Evolutionary conservation across 2,329 filamentous ascomycete species (phyloP).

Genomic region (Exophiala oligosperma): DNA sequence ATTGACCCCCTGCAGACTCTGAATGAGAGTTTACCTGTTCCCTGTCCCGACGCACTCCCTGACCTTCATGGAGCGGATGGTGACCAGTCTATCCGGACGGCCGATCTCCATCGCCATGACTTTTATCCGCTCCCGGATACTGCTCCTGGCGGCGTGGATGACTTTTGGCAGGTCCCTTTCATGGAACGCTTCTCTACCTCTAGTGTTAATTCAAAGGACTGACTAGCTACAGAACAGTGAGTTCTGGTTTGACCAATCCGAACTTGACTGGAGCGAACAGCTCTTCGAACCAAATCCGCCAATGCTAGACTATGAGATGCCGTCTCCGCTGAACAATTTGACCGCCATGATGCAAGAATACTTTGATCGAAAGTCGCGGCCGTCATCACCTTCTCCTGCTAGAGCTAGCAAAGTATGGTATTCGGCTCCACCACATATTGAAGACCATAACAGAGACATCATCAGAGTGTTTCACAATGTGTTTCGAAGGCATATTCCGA

Average conservation of each 20-base stretch:
- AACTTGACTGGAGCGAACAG: slow-evolving; percentile 4
- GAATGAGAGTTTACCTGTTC: not conserved
- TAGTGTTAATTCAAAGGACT: not conserved
- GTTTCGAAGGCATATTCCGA: not conserved
- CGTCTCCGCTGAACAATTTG: slow-evolving; percentile 9
- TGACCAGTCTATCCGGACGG: not conserved
- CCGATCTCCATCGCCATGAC: not conserved
- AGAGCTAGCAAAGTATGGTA: slow-evolving; percentile 11
- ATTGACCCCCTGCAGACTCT: not conserved
- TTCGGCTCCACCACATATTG: slow-evolving; percentile 10
- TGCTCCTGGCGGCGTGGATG: slow-evolving; percentile 1
- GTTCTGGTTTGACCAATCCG: slow-evolving; percentile 17
- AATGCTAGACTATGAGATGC: slow-evolving; percentile 5
- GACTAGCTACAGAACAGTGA: slow-evolving; percentile 4
- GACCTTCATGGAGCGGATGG: not conserved
- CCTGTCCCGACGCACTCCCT: not conserved
- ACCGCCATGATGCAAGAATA: slow-evolving; percentile 17
- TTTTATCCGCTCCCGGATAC: slow-evolving; percentile 5
- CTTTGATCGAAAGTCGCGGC: slow-evolving; percentile 16
- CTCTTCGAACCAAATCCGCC: slow-evolving; percentile 4
- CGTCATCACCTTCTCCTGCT: slow-evolving; percentile 8
- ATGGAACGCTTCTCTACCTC: slow-evolving; percentile 1
- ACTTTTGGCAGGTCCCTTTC: slow-evolving; percentile 13
- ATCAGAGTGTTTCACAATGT: not conserved
- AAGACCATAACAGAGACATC: slow-evolving; percentile 5